phyloP scores from a whole-genome alignment of 495 filamentous ascomycete genomes.

The Talaromyces borbonicus region DNA sequence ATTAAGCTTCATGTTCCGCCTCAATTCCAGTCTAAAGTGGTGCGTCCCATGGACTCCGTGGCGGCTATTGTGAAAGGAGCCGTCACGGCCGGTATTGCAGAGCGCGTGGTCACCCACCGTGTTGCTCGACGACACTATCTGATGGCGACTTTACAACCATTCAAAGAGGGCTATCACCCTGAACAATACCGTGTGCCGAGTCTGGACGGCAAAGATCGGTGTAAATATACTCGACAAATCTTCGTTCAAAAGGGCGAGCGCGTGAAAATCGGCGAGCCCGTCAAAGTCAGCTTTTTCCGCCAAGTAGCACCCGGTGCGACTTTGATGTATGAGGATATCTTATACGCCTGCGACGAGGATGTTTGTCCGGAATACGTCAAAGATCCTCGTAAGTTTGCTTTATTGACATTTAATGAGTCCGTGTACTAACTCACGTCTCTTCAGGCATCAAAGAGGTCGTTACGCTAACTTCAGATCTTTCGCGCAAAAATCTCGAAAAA shows the following conservation, averaged over 20 bases:
- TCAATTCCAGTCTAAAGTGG: conserved; percentile 69
- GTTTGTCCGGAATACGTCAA: conserved; percentile 98
- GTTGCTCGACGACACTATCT: conserved; percentile 98
- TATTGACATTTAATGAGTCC: neutral
- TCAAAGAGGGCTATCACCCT: conserved; percentile 97
- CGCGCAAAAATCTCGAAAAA: conserved; percentile 96
- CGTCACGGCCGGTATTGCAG: conserved; percentile 87
- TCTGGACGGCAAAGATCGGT: conserved; percentile 92
- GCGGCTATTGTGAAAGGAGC: conserved; percentile 75
- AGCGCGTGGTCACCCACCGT: conserved; percentile 91
- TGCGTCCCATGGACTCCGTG: conserved; percentile 77
- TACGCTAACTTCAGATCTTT: conserved; percentile 92
- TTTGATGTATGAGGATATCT: conserved; percentile 97
- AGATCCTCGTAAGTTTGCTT: conserved; percentile 77
- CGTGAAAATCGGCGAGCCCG: conserved; percentile 97
- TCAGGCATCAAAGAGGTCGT: conserved; percentile 98
- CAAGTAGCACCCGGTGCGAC: conserved; percentile 96
- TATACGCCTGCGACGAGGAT: conserved; percentile 97
- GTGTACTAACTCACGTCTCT: conserved; percentile 4
- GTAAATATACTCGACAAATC: conserved; percentile 97
- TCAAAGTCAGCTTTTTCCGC: conserved; percentile 97
- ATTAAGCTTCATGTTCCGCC: conserved; percentile 72
- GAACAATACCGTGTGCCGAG: conserved; percentile 96
- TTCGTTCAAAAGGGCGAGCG: conserved; percentile 98
- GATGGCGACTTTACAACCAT: conserved; percentile 97